A percentile compares a stretch with the other conserved stretches of the same genome.
phyloP scores from a whole-genome alignment of 2,329 filamentous ascomycete species.

The Aspergillus clavatus region DNA sequence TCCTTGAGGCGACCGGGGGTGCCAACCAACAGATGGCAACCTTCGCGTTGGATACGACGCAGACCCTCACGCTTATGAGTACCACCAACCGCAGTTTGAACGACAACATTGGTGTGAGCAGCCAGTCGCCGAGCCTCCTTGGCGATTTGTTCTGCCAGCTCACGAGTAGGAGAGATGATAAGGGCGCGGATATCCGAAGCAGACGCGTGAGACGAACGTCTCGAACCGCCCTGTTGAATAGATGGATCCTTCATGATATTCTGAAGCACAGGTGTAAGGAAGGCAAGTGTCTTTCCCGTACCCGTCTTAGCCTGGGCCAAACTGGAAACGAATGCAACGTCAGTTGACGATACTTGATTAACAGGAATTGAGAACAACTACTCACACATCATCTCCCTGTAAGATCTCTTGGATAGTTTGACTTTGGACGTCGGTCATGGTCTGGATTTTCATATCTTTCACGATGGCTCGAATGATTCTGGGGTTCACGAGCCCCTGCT shows the following conservation, averaged over 20 bases:
- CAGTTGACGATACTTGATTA: conserved; percentile 12
- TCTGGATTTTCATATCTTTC: conserved; percentile 66
- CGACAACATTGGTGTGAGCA: conserved; percentile 60
- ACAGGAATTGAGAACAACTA: conserved; percentile 11
- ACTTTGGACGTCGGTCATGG: conserved; percentile 89
- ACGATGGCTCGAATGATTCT: conserved; percentile 66
- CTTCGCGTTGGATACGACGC: conserved; percentile 61
- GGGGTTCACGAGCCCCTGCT: conserved; percentile 50
- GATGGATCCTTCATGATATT: conserved; percentile 64
- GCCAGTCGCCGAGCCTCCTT: conserved; percentile 68
- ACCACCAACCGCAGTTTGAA: conserved; percentile 83
- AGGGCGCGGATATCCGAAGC: conserved; percentile 53
- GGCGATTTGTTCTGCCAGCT: conserved; percentile 61
- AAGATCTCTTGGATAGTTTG: conserved; percentile 77
- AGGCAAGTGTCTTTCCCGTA: conserved; percentile 93
- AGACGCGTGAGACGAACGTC: conserved; percentile 6
- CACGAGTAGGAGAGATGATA: conserved; percentile 59
- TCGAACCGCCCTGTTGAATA: conserved; percentile 41
- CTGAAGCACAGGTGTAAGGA: conserved; percentile 80
- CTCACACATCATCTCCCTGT: conserved; percentile 76
- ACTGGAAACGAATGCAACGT: conserved; percentile 39
- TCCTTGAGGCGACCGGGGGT: conserved; percentile 87
- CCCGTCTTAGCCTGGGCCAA: conserved; percentile 95
- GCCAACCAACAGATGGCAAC: conserved; percentile 84
- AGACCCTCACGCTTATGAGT: conserved; percentile 71